These are phyloP conservation scores for Talaromyces amestolkiae DNA, from an alignment of 2,329 filamentous ascomycete species.

Conservation along the genomic window DNA sequence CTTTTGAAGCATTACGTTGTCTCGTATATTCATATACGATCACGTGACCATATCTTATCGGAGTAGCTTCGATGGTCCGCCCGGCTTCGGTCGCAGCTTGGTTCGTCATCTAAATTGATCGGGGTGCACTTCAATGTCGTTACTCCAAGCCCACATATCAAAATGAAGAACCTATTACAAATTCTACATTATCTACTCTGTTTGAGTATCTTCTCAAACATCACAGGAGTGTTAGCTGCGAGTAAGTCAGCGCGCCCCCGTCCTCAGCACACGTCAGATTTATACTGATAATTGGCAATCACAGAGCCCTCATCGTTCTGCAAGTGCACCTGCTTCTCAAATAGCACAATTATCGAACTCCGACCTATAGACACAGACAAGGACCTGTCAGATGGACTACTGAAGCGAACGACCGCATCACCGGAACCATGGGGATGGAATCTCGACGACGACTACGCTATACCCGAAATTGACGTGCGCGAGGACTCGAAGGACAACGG, in stretches of 20 bases:
- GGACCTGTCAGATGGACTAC: background rate
- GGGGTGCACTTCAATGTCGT: conserved; percentile 19
- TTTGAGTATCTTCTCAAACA: conserved; percentile 28
- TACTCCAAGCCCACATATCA: conserved; percentile 13
- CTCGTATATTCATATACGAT: background rate
- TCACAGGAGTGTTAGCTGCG: conserved; percentile 33
- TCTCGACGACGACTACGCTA: conserved; percentile 15
- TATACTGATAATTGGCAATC: background rate
- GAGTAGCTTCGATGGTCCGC: background rate
- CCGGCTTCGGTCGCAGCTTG: background rate
- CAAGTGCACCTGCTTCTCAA: conserved; percentile 69
- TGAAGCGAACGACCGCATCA: background rate
- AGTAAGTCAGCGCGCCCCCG: conserved; percentile 30
- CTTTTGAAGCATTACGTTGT: background rate
- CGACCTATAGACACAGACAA: conserved; percentile 37
- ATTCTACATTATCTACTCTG: conserved; percentile 26
- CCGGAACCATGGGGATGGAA: conserved; percentile 26
- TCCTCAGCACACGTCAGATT: background rate
- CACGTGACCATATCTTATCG: conserved; percentile 12
- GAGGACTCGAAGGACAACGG: conserved; percentile 23
- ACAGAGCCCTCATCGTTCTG: conserved; percentile 61
- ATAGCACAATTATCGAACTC: conserved; percentile 66
- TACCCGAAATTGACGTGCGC: conserved; percentile 24
- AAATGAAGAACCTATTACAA: conserved; percentile 24
- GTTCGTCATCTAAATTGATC: background rate